Evolutionary conservation across 2,329 filamentous ascomycete genomes (phyloP).

Genomic region (Microdochium paspali): DNA sequence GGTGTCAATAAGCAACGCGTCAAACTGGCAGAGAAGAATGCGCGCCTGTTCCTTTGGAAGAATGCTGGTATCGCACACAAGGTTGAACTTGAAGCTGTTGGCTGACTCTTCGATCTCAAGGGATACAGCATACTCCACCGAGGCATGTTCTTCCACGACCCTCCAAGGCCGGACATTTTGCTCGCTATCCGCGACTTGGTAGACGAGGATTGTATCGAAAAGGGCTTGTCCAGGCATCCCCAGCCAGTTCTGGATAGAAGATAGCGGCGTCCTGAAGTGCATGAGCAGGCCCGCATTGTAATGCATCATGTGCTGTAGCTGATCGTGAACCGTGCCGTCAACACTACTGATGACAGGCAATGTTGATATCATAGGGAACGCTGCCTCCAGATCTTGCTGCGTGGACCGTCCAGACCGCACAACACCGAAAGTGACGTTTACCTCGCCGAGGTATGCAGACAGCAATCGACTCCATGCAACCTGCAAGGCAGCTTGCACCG

Average conservation of each 20-base stretch:
- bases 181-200: constrained; percentile 50
- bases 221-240: constrained; percentile 54
- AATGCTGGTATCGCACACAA: constrained; percentile 56
- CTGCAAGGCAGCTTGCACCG: constrained; percentile 67
- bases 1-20: constrained; percentile 53
- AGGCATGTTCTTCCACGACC: constrained; percentile 54
- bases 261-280: constrained; percentile 63
- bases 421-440: constrained; percentile 65
- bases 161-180: constrained; percentile 39
- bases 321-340: constrained; percentile 37
- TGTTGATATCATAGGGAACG: constrained; percentile 76
- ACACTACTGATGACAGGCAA: constrained; percentile 61
- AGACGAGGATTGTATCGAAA: constrained; percentile 81
- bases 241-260: constrained; percentile 63
- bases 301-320: constrained; percentile 55
- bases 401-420: constrained; percentile 68
- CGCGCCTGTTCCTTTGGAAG: constrained; percentile 60
- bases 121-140: constrained; percentile 70
- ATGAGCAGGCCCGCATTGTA: constrained; percentile 56
- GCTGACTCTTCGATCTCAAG: constrained; percentile 61
- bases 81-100: constrained; percentile 45
- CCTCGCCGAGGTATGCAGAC: constrained; percentile 67
- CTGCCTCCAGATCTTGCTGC: constrained; percentile 45
- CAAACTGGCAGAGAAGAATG: constrained; percentile 62
- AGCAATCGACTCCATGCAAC: constrained; percentile 71